Conservation (phyloP, 148 eudicot genomes). For the Silene conica region DNA sequence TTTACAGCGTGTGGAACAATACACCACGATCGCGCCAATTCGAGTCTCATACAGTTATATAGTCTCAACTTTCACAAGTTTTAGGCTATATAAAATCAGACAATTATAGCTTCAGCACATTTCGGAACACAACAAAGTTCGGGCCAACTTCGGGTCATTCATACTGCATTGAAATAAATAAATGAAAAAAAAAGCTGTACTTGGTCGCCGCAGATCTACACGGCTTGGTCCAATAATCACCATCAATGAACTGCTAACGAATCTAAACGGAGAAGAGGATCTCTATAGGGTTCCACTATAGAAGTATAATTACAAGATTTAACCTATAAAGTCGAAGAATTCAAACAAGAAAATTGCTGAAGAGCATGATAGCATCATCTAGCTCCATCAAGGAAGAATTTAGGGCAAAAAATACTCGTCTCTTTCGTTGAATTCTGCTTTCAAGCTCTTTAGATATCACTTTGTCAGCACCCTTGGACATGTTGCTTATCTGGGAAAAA, state of each 20-base stretch:
- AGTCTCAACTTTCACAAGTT: too few relatives aligned
- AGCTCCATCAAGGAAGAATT: conserved; percentile 66
- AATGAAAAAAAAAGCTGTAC: too few relatives aligned
- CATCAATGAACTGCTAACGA: neutral
- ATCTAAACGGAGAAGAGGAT: neutral
- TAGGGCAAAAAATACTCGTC: conserved; percentile 37
- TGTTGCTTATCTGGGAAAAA: conserved; percentile 2
- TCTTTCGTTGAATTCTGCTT: conserved; percentile 30
- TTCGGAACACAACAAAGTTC: too few relatives aligned
- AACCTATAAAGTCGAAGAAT: neutral
- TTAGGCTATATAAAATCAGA: too few relatives aligned
- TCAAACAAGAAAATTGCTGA: conserved; percentile 47
- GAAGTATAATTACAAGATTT: conserved; percentile 5
- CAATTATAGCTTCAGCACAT: too few relatives aligned
- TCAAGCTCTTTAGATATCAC: conserved; percentile 35
- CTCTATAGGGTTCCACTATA: neutral
- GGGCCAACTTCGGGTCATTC: too few relatives aligned
- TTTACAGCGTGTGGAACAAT: too few relatives aligned
- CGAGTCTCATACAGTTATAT: too few relatives aligned
- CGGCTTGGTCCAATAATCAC: neutral
- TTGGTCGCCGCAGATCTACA: neutral
- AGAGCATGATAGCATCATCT: conserved; percentile 77
- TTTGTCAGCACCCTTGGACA: conserved; percentile 37
- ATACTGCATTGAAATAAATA: too few relatives aligned
- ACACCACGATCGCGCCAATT: too few relatives aligned